These are phyloP conservation scores for Exophiala sp. DNA, from an alignment of 2,329 filamentous ascomycete genomes.

Conservation along the genomic window DNA sequence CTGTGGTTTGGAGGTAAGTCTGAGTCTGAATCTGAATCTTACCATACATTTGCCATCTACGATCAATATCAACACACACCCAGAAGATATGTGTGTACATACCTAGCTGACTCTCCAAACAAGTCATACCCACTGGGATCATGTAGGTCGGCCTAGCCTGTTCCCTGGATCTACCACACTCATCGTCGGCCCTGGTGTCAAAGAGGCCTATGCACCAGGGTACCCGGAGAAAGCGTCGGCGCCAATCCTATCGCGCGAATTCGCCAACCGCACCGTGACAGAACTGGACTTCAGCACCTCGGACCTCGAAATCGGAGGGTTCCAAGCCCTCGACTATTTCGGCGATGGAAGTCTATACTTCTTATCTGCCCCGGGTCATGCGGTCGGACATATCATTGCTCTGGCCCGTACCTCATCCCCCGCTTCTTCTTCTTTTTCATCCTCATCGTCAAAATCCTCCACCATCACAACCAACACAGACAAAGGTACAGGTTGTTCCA, in stretches of 20 bases:
- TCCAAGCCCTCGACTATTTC: slow-evolving; percentile 41
- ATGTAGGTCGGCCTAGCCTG: slow-evolving; percentile 3
- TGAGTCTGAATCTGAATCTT: no score
- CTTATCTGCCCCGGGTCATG: slow-evolving; percentile 44
- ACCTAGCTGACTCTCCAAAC: no score
- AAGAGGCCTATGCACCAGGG: slow-evolving; percentile 43
- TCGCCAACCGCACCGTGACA: background rate
- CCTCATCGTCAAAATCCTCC: no score
- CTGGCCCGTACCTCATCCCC: slow-evolving; percentile 41
- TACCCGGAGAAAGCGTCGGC: slow-evolving; percentile 40
- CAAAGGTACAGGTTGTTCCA: slow-evolving; percentile 11
- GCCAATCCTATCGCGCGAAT: slow-evolving; percentile 5
- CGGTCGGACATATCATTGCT: slow-evolving; percentile 47
- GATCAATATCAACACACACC: no score
- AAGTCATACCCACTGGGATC: background rate
- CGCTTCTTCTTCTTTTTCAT: no score
- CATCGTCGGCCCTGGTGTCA: slow-evolving; percentile 51
- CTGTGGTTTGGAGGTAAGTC: background rate
- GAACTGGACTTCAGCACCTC: background rate
- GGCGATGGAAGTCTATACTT: slow-evolving; percentile 41
- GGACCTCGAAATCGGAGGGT: slow-evolving; percentile 32
- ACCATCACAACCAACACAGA: no score
- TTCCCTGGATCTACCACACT: slow-evolving; percentile 38
- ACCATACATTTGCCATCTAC: no score
- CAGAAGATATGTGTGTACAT: no score